Evolutionary conservation across 1,139 yeast genomes (phyloP).

Genomic region (Martiniozyma asiatica): DNA sequence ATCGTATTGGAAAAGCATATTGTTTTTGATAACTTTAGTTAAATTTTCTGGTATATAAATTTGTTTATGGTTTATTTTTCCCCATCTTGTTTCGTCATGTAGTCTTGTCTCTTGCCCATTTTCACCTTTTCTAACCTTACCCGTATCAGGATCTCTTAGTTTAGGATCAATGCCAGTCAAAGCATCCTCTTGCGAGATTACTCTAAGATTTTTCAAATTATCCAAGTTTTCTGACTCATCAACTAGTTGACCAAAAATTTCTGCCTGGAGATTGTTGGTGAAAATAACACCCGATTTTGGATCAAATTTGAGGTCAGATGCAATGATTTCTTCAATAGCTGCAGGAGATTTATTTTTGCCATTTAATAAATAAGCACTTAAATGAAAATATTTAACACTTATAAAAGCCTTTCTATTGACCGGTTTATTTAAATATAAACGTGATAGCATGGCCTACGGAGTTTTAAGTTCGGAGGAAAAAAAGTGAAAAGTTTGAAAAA

Average conservation of each 20-base stretch:
- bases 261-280: too few species aligned
- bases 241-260: constrained; percentile 34
- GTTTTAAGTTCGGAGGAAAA: too few species aligned
- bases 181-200: constrained; percentile 22
- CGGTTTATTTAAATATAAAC: too few species aligned
- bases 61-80: constrained; percentile 34
- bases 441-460: too few species aligned
- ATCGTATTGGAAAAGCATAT: constrained; percentile 39
- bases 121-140: constrained; percentile 25
- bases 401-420: too few species aligned
- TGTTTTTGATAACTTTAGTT: constrained; percentile 43
- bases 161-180: constrained; percentile 17
- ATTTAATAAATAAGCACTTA: too few species aligned
- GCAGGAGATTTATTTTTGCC: too few species aligned
- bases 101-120: constrained; percentile 42
- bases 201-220: constrained; percentile 21
- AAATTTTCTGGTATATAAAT: constrained; percentile 41
- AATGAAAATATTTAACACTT: too few species aligned
- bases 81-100: constrained; percentile 35
- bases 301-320: too few species aligned
- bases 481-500: too few species aligned
- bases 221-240: constrained; percentile 25
- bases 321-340: too few species aligned
- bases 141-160: constrained; percentile 20
- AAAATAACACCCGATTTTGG: too few species aligned